These are phyloP conservation scores for Turnera subulata DNA, from an alignment of 345 rosid species.

Conservation along the genomic window DNA sequence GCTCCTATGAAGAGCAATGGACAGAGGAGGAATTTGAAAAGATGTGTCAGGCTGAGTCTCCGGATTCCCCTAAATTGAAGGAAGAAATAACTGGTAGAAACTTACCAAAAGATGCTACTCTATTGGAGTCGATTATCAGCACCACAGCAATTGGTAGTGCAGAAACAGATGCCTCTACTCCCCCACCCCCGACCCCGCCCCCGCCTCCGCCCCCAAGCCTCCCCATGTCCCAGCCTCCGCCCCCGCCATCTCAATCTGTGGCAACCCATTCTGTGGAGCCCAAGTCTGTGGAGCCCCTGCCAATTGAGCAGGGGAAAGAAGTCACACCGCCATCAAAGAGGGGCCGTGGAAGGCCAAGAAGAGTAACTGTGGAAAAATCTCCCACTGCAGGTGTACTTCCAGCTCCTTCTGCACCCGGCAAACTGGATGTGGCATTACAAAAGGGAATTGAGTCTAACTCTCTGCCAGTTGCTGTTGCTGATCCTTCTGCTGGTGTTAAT, in stretches of 20 bases:
- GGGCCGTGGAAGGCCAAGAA: conserved; percentile 93
- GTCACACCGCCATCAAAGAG: conserved; percentile 74
- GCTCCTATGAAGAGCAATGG: conserved; percentile 88
- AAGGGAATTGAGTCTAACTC: conserved; percentile 33
- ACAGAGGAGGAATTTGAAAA: conserved; percentile 95
- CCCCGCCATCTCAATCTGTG: conserved; percentile 7
- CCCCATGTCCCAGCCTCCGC: too few relatives aligned
- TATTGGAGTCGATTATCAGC: not conserved
- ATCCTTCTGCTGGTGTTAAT: conserved; percentile 22
- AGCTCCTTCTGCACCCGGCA: conserved; percentile 31
- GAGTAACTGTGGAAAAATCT: conserved; percentile 47
- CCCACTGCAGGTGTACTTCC: conserved; percentile 28
- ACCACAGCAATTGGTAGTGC: conserved; percentile 15
- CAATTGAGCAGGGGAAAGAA: conserved; percentile 41
- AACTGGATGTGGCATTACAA: conserved; percentile 32
- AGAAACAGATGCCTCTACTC: conserved; percentile 26
- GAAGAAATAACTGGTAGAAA: conserved; percentile 44
- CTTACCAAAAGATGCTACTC: conserved; percentile 35
- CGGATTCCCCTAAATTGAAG: conserved; percentile 56
- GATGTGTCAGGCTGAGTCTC: conserved; percentile 77
- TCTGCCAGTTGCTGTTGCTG: conserved; percentile 22
- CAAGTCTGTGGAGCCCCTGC: conserved; percentile 29
- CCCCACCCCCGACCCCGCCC: conserved; percentile 12
- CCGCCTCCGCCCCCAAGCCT: too few relatives aligned
- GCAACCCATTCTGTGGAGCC: too few relatives aligned